These are phyloP conservation scores for Penium margaritaceum DNA, from an alignment of 139 green algal genomes.

Conservation along the genomic window DNA sequence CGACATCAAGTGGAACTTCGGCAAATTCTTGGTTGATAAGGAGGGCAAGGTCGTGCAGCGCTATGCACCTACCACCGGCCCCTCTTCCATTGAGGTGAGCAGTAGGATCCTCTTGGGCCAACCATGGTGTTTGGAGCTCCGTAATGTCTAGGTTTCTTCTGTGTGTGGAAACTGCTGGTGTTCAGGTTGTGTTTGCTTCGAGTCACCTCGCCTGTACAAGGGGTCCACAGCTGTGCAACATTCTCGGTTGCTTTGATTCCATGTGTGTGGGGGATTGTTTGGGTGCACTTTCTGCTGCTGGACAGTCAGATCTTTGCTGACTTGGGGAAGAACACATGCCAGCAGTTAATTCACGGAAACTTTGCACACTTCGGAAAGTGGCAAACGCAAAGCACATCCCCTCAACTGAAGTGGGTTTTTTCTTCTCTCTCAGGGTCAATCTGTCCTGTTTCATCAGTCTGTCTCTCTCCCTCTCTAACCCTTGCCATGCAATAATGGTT, in stretches of 20 bases:
- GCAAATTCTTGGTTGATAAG: slow-evolving; percentile 56
- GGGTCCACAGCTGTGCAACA: neutral
- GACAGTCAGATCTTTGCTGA: neutral
- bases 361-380: neutral
- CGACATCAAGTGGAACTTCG: slow-evolving; percentile 59
- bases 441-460: slow-evolving; percentile 9
- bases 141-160: neutral
- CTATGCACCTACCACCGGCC: slow-evolving; percentile 46
- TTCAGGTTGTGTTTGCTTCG: neutral
- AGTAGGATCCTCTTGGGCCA: neutral
- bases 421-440: too few relatives aligned
- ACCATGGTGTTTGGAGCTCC: neutral
- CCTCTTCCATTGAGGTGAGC: slow-evolving; percentile 45
- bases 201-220: too few relatives aligned
- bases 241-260: neutral
- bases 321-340: too few relatives aligned
- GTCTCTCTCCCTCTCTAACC: neutral
- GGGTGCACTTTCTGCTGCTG: neutral
- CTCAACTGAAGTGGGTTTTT: too few relatives aligned
- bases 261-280: too few relatives aligned
- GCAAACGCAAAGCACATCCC: too few relatives aligned
- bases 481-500: too few relatives aligned
- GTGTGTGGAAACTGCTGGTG: neutral
- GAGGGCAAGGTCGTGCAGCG: slow-evolving; percentile 51
- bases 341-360: too few relatives aligned